Percentiles rank a stretch among this genome's conserved stretches.
These are phyloP conservation scores for Cladobotryum protrusum DNA, from an alignment of 2,329 filamentous ascomycete genomes.

Conservation along the genomic window DNA sequence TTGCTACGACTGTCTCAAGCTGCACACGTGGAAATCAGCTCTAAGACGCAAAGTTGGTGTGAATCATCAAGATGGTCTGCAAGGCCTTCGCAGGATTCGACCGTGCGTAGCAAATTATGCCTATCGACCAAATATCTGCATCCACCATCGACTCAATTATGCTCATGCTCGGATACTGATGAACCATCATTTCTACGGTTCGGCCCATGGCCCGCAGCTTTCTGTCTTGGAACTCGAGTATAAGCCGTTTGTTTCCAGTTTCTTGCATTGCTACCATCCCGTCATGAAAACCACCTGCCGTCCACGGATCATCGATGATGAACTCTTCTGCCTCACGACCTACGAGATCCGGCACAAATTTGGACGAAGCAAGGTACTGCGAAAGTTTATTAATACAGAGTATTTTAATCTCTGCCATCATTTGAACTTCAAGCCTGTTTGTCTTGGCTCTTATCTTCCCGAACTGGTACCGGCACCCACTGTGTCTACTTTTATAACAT, in stretches of 20 bases:
- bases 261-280: neutral
- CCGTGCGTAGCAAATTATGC: too few species aligned
- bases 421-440: neutral
- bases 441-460: too few species aligned
- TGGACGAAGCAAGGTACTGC: neutral
- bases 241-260: neutral
- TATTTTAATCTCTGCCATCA: neutral
- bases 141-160: neutral
- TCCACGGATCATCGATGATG: neutral
- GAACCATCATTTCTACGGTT: neutral
- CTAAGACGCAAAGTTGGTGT: too few species aligned
- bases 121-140: neutral
- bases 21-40: neutral
- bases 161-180: neutral
- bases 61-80: too few species aligned
- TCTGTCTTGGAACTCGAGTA: neutral
- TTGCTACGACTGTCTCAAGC: neutral
- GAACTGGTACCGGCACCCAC: too few species aligned
- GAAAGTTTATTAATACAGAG: neutral
- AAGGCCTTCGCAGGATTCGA: too few species aligned
- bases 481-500: neutral
- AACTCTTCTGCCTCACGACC: neutral
- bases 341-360: neutral
- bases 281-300: neutral
- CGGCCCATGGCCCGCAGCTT: neutral